Evolutionary conservation across 2,329 filamentous ascomycete species (phyloP).

Genomic region (Cordyceps tenuipes): DNA sequence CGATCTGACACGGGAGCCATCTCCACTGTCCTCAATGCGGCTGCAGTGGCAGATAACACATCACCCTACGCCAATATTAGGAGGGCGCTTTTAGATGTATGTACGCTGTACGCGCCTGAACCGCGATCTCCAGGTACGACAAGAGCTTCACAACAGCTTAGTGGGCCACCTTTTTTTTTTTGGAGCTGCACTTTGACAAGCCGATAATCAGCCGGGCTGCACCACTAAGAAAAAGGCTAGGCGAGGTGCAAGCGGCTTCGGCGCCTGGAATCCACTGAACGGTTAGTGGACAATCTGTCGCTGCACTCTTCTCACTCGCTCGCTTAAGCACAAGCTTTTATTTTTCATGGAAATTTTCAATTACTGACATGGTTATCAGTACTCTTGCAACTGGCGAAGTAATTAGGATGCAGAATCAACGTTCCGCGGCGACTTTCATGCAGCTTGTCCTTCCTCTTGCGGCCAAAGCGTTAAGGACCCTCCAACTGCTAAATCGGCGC

Average conservation of each 20-base stretch:
- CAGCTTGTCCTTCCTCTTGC: neutral
- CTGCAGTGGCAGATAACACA: conserved; percentile 30
- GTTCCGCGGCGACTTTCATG: too few species aligned
- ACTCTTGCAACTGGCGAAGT: neutral
- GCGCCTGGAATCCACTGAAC: neutral
- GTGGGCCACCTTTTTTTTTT: conserved; percentile 8
- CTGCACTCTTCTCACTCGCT: neutral
- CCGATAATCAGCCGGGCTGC: conserved; percentile 11
- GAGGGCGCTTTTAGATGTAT: conserved; percentile 18
- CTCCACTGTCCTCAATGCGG: conserved; percentile 43
- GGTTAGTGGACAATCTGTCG: neutral
- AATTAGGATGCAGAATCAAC: too few species aligned
- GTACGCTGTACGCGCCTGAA: conserved; percentile 29
- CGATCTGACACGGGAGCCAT: conserved; percentile 65
- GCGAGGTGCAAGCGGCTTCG: conserved; percentile 8
- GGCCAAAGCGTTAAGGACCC: neutral
- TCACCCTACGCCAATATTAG: conserved; percentile 22
- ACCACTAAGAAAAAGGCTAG: too few species aligned
- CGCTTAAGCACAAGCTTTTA: neutral
- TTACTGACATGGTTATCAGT: neutral
- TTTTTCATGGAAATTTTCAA: neutral
- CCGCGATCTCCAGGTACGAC: neutral
- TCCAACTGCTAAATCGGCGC: neutral
- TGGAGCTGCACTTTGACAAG: neutral
- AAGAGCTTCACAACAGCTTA: conserved; percentile 1